Percentiles rank a stretch among this genome's conserved stretches.
These are phyloP conservation scores for Plectosphaerella cucumerina DNA, from an alignment of 2,329 filamentous ascomycete species.

Conservation along the genomic window DNA sequence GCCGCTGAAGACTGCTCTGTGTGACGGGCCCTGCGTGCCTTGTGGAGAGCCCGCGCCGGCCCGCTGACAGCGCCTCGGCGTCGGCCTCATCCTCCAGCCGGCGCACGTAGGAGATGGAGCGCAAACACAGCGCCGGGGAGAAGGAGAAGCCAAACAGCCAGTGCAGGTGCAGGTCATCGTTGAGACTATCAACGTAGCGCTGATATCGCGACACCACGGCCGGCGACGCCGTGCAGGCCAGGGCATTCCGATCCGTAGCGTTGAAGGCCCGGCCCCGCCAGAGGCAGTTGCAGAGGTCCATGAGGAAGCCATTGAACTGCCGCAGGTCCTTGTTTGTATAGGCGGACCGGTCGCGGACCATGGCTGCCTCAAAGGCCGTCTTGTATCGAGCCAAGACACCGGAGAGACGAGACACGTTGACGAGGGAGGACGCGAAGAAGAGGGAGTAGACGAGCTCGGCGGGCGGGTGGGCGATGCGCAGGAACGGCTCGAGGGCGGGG, in stretches of 20 bases:
- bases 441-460: constrained; percentile 66
- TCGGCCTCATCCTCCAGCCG: constrained; percentile 57
- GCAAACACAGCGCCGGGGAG: constrained; percentile 52
- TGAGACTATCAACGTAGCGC: constrained; percentile 44
- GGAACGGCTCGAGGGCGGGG: constrained; percentile 41
- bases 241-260: constrained; percentile 56
- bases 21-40: constrained; percentile 68
- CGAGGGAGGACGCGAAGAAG: constrained; percentile 59
- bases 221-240: constrained; percentile 46
- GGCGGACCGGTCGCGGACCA: constrained; percentile 36
- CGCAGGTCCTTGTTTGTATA: constrained; percentile 60
- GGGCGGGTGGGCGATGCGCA: constrained; percentile 66
- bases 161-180: constrained; percentile 40
- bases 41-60: constrained; percentile 31
- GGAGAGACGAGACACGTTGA: constrained; percentile 64
- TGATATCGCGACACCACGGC: constrained; percentile 40
- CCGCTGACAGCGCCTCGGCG: constrained; percentile 43
- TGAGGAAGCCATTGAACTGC: constrained; percentile 77
- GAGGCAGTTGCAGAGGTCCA: constrained; percentile 81
- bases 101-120: constrained; percentile 51
- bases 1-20: constrained; percentile 57
- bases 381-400: constrained; percentile 70
- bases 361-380: constrained; percentile 64
- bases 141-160: constrained; percentile 55
- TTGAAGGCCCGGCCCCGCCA: constrained; percentile 75